Conservation (phyloP, 2,329 filamentous ascomycete genomes). For the Magnaporthiopsis rhizophila region DNA sequence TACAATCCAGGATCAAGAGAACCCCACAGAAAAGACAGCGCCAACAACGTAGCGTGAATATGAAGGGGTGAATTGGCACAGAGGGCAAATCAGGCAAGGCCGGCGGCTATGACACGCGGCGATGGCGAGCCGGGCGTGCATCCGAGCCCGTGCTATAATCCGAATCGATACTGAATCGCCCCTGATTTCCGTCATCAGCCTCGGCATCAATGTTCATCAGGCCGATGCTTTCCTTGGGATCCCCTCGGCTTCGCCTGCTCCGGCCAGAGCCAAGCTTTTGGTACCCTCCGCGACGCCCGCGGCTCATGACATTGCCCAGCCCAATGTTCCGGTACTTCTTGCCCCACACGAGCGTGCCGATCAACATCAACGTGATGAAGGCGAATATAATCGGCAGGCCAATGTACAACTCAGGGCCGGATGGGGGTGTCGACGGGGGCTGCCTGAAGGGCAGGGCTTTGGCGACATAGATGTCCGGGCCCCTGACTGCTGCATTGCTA, state of each 20-base stretch:
- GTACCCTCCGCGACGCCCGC: constrained; percentile 30
- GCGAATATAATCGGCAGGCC: constrained; percentile 44
- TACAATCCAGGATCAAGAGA: not conserved
- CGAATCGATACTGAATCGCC: not conserved
- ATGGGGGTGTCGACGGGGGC: constrained; percentile 23
- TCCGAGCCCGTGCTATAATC: not conserved
- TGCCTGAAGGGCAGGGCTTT: constrained; percentile 24
- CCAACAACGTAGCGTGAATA: not conserved
- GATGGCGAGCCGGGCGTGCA: not conserved
- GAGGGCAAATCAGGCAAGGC: not conserved
- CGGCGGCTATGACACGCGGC: not conserved
- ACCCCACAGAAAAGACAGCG: not conserved
- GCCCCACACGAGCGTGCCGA: constrained; percentile 52
- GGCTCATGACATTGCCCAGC: constrained; percentile 44
- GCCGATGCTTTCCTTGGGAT: not conserved
- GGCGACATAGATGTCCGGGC: constrained; percentile 34
- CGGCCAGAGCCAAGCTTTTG: not conserved
- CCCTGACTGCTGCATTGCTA: constrained; percentile 24
- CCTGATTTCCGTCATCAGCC: not conserved
- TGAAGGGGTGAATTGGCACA: not conserved
- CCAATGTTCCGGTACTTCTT: constrained; percentile 39
- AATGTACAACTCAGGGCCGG: constrained; percentile 38
- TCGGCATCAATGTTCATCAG: not conserved
- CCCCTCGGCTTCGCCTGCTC: not conserved
- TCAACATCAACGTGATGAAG: constrained; percentile 35